Conservation (phyloP, 1,139 yeast genomes). For the Kodamaea fungicola region DNA sequence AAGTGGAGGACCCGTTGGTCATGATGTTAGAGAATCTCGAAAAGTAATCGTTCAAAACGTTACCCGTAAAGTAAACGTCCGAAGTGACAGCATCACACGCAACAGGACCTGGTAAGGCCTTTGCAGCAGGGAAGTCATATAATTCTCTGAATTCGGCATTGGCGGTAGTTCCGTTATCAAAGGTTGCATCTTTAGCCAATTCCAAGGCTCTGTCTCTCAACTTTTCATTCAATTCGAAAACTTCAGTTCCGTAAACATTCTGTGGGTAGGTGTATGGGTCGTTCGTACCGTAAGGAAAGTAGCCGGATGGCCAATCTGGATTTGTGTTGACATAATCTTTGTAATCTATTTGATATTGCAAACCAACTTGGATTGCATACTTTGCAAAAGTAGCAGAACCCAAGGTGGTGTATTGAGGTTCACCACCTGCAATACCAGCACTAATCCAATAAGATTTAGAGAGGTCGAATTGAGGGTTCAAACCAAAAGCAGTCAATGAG, state of each 20-base stretch:
- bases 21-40: constrained; percentile 44
- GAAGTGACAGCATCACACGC: constrained; percentile 62
- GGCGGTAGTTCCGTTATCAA: constrained; percentile 44
- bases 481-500: constrained; percentile 51
- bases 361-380: constrained; percentile 60
- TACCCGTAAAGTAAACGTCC: constrained; percentile 60
- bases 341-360: constrained; percentile 54
- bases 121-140: constrained; percentile 50
- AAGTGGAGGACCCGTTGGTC: constrained; percentile 58
- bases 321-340: constrained; percentile 45
- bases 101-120: constrained; percentile 43
- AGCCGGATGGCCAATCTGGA: constrained; percentile 59
- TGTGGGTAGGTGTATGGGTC: constrained; percentile 51
- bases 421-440: constrained; percentile 69
- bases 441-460: constrained; percentile 57
- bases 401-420: constrained; percentile 43
- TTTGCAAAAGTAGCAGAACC: constrained; percentile 63
- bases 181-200: constrained; percentile 42
- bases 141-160: constrained; percentile 45
- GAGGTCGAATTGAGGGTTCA: constrained; percentile 55
- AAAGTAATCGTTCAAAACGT: constrained; percentile 49
- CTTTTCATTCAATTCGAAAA: constrained; percentile 59
- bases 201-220: constrained; percentile 57
- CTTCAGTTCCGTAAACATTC: constrained; percentile 61
- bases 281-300: constrained; percentile 54